These are phyloP conservation scores for Anastatica hierochuntica DNA, from an alignment of 345 rosid species.

Conservation along the genomic window DNA sequence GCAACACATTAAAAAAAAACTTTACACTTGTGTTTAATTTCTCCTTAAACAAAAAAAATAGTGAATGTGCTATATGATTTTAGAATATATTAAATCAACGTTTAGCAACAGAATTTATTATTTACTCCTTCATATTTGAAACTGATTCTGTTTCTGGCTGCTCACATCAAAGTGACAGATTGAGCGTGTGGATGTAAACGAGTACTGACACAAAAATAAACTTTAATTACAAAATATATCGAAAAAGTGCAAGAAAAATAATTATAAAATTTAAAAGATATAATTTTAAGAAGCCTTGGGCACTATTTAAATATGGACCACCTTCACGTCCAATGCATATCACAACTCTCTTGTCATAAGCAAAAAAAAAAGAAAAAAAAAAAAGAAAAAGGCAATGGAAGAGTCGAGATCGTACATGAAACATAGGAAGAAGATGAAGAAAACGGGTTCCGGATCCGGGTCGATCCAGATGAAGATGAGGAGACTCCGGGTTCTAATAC, in stretches of 20 bases:
- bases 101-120: no score
- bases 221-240: neutral
- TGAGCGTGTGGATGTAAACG: constrained; percentile 16
- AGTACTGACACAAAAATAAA: neutral
- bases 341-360: constrained; percentile 1
- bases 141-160: no score
- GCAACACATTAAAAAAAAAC: no score
- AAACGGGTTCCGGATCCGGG: constrained; percentile 7
- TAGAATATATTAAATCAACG: no score
- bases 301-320: constrained; percentile 10
- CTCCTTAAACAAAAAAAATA: no score
- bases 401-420: constrained; percentile 5
- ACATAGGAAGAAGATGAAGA: constrained; percentile 16
- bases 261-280: neutral
- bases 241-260: neutral
- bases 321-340: constrained; percentile 5
- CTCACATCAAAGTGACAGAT: no score
- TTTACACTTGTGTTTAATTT: no score
- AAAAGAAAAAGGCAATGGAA: neutral
- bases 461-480: constrained; percentile 37
- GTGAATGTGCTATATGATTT: no score
- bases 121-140: no score
- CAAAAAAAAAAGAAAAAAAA: no score
- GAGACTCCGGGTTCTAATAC: constrained; percentile 49
- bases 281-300: neutral